A percentile compares a stretch with the other conserved stretches of the same genome.
These are phyloP conservation scores for Chrysosporium queenslandicum DNA, from an alignment of 2,329 filamentous ascomycete species.

Conservation along the genomic window DNA sequence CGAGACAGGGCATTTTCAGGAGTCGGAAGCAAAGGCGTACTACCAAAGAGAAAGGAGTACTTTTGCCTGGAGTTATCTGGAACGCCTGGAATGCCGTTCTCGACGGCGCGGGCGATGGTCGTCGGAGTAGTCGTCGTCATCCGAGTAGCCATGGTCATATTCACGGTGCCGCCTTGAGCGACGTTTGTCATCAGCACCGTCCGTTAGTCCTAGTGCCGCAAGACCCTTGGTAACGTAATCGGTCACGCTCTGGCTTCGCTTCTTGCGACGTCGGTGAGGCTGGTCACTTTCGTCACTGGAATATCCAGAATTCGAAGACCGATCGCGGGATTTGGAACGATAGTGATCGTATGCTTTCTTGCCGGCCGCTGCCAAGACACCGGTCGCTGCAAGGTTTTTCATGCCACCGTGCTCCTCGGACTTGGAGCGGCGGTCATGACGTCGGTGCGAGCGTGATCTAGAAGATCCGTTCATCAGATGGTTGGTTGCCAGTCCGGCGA, in stretches of 20 bases:
- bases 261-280: conserved; percentile 42
- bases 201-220: conserved; percentile 35
- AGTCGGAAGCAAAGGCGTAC: background rate
- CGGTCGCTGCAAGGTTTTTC: conserved; percentile 36
- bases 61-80: background rate
- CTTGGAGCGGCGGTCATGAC: conserved; percentile 28
- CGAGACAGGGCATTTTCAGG: no score
- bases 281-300: conserved; percentile 45
- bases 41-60: background rate
- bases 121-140: conserved; percentile 30
- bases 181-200: conserved; percentile 14
- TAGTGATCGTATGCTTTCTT: conserved; percentile 40
- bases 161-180: conserved; percentile 23
- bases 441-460: conserved; percentile 27
- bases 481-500: conserved; percentile 79
- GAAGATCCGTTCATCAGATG: conserved; percentile 77
- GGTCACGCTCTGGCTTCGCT: conserved; percentile 39
- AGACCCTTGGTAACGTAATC: conserved; percentile 39
- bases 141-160: conserved; percentile 24
- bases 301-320: conserved; percentile 22
- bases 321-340: conserved; percentile 33
- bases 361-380: conserved; percentile 39
- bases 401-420: conserved; percentile 37
- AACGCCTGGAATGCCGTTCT: conserved; percentile 7
- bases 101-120: conserved; percentile 29